Evolutionary conservation across 371 early-diverging fungal species (phyloP).

Genomic region (Agmasoma carcini): DNA sequence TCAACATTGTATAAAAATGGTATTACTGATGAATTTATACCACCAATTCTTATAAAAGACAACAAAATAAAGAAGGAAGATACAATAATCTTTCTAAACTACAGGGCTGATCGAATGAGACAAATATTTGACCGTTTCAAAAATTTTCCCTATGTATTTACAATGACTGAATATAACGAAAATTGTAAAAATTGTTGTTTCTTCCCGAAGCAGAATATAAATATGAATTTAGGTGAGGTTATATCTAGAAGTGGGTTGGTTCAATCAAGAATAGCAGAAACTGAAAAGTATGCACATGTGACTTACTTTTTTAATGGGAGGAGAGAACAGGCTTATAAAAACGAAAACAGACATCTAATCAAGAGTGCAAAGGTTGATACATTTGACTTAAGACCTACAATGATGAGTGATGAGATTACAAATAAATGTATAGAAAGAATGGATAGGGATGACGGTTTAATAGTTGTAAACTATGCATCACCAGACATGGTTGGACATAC

Average conservation of each 20-base stretch:
- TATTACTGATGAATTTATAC: conserved; percentile 48
- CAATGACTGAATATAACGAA: conserved; percentile 90
- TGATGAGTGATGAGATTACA: conserved; percentile 73
- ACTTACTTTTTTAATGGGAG: conserved; percentile 99
- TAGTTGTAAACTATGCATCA: conserved; percentile 96
- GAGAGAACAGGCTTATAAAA: conserved; percentile 65
- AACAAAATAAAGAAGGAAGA: conserved; percentile 60
- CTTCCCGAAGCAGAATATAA: conserved; percentile 81
- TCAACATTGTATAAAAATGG: conserved; percentile 13
- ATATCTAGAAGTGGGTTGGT: conserved; percentile 63
- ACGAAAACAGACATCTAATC: conserved; percentile 74
- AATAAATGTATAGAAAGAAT: conserved; percentile 57
- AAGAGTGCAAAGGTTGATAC: conserved; percentile 83
- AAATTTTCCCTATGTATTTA: conserved; percentile 56
- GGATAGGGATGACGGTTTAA: conserved; percentile 58
- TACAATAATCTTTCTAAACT: conserved; percentile 75
- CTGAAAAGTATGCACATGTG: conserved; percentile 98
- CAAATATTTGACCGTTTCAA: conserved; percentile 59
- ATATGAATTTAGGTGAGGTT: conserved; percentile 87
- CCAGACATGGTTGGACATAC: conserved; percentile 93
- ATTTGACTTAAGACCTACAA: conserved; percentile 83
- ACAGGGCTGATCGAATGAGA: conserved; percentile 92
- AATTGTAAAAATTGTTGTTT: conserved; percentile 68
- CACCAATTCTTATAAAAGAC: conserved; percentile 31
- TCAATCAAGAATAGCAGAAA: conserved; percentile 85